Conservation (phyloP, 345 rosid genomes). For the Dipteronia dyeriana region DNA sequence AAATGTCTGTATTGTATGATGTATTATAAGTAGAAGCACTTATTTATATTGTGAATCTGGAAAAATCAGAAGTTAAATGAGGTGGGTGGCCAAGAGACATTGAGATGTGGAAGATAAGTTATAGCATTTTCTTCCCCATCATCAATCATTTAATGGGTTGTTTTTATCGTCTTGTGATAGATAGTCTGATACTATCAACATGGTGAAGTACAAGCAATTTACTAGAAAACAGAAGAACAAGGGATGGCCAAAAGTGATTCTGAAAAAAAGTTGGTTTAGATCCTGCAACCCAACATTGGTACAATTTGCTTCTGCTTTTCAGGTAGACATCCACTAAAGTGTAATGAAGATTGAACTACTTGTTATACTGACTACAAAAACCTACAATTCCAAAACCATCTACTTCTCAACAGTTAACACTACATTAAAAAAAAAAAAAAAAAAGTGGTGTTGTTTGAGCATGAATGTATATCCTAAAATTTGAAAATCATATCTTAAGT, state of each 20-base stretch:
- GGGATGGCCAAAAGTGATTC: conserved; percentile 47
- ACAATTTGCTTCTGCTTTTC: conserved; percentile 39
- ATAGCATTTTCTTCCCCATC: conserved; percentile 35
- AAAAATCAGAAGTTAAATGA: conserved; percentile 12
- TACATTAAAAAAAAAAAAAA: too few relatives aligned
- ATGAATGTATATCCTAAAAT: too few relatives aligned
- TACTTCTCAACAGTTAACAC: background rate
- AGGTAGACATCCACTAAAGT: conserved; percentile 26
- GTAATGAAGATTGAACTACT: conserved; percentile 14
- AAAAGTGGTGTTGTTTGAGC: too few relatives aligned
- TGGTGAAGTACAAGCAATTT: conserved; percentile 28
- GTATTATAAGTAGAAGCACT: conserved; percentile 5
- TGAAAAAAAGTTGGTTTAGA: conserved; percentile 48
- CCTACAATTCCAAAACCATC: background rate
- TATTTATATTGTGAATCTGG: conserved; percentile 19
- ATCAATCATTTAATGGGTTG: conserved; percentile 39
- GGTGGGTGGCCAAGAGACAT: conserved; percentile 29
- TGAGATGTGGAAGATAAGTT: conserved; percentile 40
- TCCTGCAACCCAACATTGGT: conserved; percentile 45
- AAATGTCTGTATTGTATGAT: background rate
- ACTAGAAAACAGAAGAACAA: conserved; percentile 36
- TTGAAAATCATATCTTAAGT: background rate
- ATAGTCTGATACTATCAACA: conserved; percentile 31
- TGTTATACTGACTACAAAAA: background rate
- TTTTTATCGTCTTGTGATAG: conserved; percentile 42